These are phyloP conservation scores for Paecilomyces niveus DNA, from an alignment of 2,329 filamentous ascomycete species.

Conservation along the genomic window DNA sequence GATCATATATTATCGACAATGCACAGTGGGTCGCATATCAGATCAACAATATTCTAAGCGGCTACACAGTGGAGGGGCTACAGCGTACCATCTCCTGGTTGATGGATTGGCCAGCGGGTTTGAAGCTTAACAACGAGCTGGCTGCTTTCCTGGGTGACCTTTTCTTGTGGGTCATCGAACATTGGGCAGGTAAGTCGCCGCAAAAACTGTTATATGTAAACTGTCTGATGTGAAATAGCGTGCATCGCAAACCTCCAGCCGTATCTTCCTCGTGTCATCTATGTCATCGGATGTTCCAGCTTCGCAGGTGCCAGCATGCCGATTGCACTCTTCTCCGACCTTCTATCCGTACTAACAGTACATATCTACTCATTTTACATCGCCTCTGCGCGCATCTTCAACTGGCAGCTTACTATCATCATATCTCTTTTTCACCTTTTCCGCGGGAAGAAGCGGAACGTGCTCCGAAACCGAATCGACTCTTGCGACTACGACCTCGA, in stretches of 20 bases:
- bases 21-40: slow-evolving; percentile 73
- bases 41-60: slow-evolving; percentile 66
- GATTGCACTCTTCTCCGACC: slow-evolving; percentile 88
- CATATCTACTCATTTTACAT: slow-evolving; percentile 99
- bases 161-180: slow-evolving; percentile 97
- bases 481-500: slow-evolving; percentile 98
- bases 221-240: slow-evolving; percentile 37
- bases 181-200: slow-evolving; percentile 70
- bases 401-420: slow-evolving; percentile 97
- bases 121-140: slow-evolving; percentile 92
- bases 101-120: slow-evolving; percentile 87
- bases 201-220: neutral
- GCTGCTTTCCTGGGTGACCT: slow-evolving; percentile 91
- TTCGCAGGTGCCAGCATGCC: slow-evolving; percentile 97
- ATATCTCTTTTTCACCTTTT: slow-evolving; percentile 98
- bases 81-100: slow-evolving; percentile 89
- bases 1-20: slow-evolving; percentile 96
- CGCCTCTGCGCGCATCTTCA: slow-evolving; percentile 91
- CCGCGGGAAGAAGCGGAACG: slow-evolving; percentile 94
- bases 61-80: slow-evolving; percentile 82
- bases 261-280: slow-evolving; percentile 76
- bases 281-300: slow-evolving; percentile 86
- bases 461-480: slow-evolving; percentile 93
- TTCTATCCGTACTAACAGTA: slow-evolving; percentile 82
- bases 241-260: slow-evolving; percentile 74